Evolutionary conservation across 306 rosid species (phyloP).

Genomic region (Malus asiatica): DNA sequence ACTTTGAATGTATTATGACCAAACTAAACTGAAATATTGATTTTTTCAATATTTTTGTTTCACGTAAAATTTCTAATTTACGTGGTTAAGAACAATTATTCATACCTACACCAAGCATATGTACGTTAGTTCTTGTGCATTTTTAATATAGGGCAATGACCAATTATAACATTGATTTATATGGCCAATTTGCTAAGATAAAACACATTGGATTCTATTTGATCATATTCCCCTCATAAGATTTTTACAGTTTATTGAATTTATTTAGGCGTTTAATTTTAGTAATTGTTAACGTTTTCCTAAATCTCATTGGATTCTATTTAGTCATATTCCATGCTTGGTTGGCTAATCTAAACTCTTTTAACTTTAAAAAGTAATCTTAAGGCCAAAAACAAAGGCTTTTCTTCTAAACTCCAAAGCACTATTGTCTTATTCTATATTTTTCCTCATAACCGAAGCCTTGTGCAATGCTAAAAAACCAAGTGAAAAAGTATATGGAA

Average conservation of each 20-base stretch:
- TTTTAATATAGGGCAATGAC: too few relatives aligned
- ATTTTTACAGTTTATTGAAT: too few relatives aligned
- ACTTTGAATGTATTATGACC: too few relatives aligned
- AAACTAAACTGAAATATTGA: too few relatives aligned
- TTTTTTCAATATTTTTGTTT: too few relatives aligned
- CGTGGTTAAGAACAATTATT: too few relatives aligned
- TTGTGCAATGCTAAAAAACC: background rate
- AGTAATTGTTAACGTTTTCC: background rate
- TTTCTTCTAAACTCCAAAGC: background rate
- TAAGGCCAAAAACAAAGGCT: background rate
- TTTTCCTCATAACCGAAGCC: background rate
- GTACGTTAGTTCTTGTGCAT: too few relatives aligned
- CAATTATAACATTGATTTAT: too few relatives aligned
- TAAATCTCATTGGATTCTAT: conserved; percentile 1
- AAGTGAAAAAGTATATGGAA: background rate
- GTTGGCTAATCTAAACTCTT: conserved; percentile 2
- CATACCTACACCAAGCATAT: too few relatives aligned
- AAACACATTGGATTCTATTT: too few relatives aligned
- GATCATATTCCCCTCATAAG: background rate
- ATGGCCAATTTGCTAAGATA: too few relatives aligned
- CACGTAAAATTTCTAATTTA: too few relatives aligned
- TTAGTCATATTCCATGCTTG: background rate
- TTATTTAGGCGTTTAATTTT: background rate
- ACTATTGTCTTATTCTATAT: background rate
- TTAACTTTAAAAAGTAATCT: background rate